Percentiles rank a stretch among this genome's conserved stretches.
Evolutionary conservation across 176 grass and related monocot genomes (phyloP).

Genomic region (Paspalum notatum): DNA sequence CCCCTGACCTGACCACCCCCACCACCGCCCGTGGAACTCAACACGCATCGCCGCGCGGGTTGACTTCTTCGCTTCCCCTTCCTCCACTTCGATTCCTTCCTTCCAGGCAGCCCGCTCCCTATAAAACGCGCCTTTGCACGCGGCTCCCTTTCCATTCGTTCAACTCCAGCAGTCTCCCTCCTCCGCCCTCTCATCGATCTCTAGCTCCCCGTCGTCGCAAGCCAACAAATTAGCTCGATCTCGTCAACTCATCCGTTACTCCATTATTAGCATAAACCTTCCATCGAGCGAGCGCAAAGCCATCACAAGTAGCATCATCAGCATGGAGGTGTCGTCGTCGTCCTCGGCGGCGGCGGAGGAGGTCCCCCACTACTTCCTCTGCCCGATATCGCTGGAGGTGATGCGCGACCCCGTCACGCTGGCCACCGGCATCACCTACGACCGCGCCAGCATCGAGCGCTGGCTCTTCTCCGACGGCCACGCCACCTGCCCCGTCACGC

Average conservation of each 20-base stretch:
- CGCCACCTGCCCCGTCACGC: conserved; percentile 69
- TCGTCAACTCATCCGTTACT: no score
- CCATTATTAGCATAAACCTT: no score
- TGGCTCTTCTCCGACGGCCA: conserved; percentile 68
- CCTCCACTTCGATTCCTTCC: no score
- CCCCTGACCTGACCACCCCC: background rate
- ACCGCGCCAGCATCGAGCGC: conserved; percentile 73
- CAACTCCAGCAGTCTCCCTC: background rate
- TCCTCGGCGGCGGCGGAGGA: conserved; percentile 36
- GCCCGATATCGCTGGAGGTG: conserved; percentile 84
- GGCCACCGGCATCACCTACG: conserved; percentile 89
- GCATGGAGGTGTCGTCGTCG: conserved; percentile 34
- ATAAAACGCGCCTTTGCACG: conserved; percentile 39
- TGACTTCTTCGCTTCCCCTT: conserved; percentile 34
- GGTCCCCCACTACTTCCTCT: conserved; percentile 83
- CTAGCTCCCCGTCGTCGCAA: background rate
- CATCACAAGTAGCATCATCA: no score
- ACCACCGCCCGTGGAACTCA: conserved; percentile 35
- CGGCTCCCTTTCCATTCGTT: background rate
- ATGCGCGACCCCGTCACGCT: conserved; percentile 88
- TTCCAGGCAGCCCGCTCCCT: no score
- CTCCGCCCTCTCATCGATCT: background rate
- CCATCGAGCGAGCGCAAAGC: no score
- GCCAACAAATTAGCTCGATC: no score
- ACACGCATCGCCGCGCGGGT: conserved; percentile 41